These are phyloP conservation scores for Uncinocarpus reesii DNA, from an alignment of 2,329 filamentous ascomycete genomes.

Conservation along the genomic window DNA sequence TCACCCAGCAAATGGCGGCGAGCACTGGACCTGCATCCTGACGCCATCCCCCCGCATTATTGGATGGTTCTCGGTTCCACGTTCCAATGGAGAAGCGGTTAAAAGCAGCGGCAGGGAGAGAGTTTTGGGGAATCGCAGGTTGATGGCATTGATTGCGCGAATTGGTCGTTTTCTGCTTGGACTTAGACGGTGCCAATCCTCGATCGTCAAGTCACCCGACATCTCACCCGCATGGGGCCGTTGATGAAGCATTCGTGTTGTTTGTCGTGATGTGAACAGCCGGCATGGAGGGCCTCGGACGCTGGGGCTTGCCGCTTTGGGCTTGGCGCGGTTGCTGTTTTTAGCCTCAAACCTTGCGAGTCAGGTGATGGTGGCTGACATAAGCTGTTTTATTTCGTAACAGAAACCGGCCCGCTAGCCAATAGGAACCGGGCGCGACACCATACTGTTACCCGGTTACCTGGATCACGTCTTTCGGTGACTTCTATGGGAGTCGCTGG, in stretches of 20 bases:
- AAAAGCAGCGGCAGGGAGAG: conserved; percentile 3
- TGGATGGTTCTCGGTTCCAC: conserved; percentile 9
- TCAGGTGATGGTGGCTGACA: conserved; percentile 7
- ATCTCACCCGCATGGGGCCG: background rate
- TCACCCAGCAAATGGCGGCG: conserved; percentile 8
- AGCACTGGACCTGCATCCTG: conserved; percentile 5
- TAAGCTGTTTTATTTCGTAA: conserved; percentile 10
- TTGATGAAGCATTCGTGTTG: no score
- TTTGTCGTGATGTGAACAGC: background rate
- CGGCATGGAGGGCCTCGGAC: background rate
- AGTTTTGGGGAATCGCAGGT: background rate
- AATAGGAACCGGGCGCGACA: background rate
- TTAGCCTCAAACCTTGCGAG: background rate
- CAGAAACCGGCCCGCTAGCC: conserved; percentile 1
- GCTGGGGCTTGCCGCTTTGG: background rate
- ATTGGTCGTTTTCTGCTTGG: background rate
- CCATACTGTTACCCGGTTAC: background rate
- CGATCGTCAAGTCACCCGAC: background rate
- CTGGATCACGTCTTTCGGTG: no score
- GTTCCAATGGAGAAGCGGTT: background rate
- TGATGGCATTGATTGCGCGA: background rate
- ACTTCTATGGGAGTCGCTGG: no score
- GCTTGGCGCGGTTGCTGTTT: conserved; percentile 6
- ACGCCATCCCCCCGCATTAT: conserved; percentile 6
- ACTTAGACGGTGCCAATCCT: background rate